phyloP scores from a whole-genome alignment of 140 eudicot species.

The Flaveria floridana region DNA sequence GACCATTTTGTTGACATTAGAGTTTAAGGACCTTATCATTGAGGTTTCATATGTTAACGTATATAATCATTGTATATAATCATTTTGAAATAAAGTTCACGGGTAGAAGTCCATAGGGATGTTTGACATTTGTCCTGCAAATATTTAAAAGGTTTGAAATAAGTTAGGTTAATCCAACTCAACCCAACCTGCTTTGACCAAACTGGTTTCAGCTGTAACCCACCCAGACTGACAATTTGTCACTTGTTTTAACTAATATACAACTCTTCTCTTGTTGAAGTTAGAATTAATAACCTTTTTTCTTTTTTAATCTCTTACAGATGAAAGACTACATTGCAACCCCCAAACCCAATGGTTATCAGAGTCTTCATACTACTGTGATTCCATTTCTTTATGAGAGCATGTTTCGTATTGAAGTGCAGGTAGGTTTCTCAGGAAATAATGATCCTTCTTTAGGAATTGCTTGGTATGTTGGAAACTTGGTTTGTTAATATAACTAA shows the following conservation, averaged over 20 bases:
- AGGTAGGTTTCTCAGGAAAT: constrained; percentile 43
- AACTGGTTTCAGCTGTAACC: not conserved
- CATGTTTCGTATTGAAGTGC: constrained; percentile 93
- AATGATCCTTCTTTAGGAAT: not conserved
- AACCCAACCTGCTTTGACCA: not conserved
- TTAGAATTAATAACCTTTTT: not conserved
- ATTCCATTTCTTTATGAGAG: constrained; percentile 98
- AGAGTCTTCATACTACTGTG: constrained; percentile 92
- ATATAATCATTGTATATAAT: not conserved
- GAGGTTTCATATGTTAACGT: not conserved
- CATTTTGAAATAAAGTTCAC: not conserved
- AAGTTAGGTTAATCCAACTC: not conserved
- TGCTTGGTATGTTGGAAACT: not conserved
- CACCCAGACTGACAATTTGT: not conserved
- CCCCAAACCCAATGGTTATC: constrained; percentile 96
- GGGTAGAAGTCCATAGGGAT: not conserved
- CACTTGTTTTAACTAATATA: not conserved
- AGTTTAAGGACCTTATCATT: not conserved
- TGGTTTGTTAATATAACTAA: not conserved
- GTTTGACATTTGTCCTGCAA: not conserved
- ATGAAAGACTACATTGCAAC: constrained; percentile 99
- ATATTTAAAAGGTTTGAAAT: not conserved
- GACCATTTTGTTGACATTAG: not conserved
- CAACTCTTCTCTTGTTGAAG: not conserved
- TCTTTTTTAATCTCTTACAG: constrained; percentile 37